Conservation (phyloP, 768 basidiomycete species). For the Cyclocybe cylindracea region DNA sequence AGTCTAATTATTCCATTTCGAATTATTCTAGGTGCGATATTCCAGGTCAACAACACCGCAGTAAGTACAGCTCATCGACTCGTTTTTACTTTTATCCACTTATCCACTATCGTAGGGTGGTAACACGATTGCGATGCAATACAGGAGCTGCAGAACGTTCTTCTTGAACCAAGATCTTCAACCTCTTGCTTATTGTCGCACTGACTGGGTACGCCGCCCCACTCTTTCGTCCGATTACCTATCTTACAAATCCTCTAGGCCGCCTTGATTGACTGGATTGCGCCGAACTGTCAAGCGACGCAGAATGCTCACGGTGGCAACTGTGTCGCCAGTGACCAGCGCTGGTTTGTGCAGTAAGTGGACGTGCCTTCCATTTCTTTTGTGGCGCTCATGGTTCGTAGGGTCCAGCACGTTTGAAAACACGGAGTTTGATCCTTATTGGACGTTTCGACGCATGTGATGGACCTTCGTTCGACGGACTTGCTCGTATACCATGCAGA, state of each 20-base stretch:
- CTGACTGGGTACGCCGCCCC: conserved; percentile 39
- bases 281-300: conserved; percentile 46
- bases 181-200: conserved; percentile 44
- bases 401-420: too few species aligned
- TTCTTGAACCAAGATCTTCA: conserved; percentile 47
- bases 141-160: conserved; percentile 44
- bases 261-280: conserved; percentile 39
- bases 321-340: conserved; percentile 45
- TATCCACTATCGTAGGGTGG: conserved; percentile 22
- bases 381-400: neutral
- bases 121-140: conserved; percentile 42
- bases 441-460: too few species aligned
- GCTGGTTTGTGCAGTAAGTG: conserved; percentile 52
- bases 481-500: too few species aligned
- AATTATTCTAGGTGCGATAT: conserved; percentile 25
- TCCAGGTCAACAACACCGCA: conserved; percentile 28
- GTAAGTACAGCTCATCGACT: conserved; percentile 15
- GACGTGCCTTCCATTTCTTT: neutral
- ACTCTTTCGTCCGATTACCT: neutral
- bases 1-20: neutral
- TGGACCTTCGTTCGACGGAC: too few species aligned
- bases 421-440: too few species aligned
- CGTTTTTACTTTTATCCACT: neutral
- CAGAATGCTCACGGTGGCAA: conserved; percentile 54
- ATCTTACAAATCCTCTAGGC: conserved; percentile 24